Base-by-base conservation (phyloP, 164 flowering plant species). In the Annona cherimola region DNA sequence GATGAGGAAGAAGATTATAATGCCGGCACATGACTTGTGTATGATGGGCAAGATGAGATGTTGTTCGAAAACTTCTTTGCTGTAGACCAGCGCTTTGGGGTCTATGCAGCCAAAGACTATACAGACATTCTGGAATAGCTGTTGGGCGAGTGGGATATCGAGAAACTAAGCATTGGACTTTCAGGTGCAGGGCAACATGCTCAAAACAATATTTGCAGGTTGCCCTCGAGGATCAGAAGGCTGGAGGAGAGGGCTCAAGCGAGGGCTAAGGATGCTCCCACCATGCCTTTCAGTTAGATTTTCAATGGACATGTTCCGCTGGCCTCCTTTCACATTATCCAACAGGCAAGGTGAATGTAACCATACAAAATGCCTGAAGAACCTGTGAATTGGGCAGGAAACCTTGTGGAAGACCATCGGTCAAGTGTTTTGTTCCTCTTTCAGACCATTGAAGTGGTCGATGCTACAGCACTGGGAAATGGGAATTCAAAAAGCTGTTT, bases 1-100 rank as follows among this genome's bases (percentile, higher is more conserved):
- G 89, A 86, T 86, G 87, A 83, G 70, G 75, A 86, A 86, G 79
- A 86, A 86, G 59, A 86, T 87, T 61, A 46, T 84, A 1, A 85
- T 86, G 90, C 88, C 88, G 1, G 88, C 88, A n/a, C 90, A 85
- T 71, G n/a, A n/a, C 63, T 85, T 75, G 85, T 87, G 90, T 83
- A 78, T 40, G 88, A 87, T 60, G 90, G 88, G 8, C 69, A 54
- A 16, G 87, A 87, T 61, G 85, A 83, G 42, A 78, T 82, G 64
- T 86, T 87, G 18, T 85, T 85, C 63, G 88, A 82, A 65, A 72
- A 86, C 77, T 90, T 82, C 73, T 88, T 92, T 5, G 76, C 92
- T 4, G 90, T 88, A 42, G 90, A 92, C 1, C 92, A 90, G 79
- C 69, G 89, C 45, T 83, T 90, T 5, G 92, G 88, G 2, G 92